Base-by-base conservation (phyloP, 2,329 filamentous ascomycete species). In the Penicillium rolfsii region DNA sequence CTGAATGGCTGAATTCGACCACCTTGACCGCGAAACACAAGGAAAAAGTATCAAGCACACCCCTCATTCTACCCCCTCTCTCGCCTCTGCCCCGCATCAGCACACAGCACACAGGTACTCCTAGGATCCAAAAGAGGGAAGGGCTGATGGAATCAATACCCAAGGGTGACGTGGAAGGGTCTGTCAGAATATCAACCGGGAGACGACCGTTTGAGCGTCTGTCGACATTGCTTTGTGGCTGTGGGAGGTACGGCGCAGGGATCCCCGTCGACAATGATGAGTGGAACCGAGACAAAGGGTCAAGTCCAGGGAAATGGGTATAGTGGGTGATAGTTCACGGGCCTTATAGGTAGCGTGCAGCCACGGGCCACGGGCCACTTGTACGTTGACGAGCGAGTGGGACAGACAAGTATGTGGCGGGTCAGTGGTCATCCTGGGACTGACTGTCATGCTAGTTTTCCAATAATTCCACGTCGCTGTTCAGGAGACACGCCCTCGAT, bases 121-220 rank as follows among this genome's bases (percentile, higher is more conserved):
- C 48, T 62, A 63, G 66, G 63, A 64, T 65, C 64, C 64, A 54
- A 59, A 50, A 1, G 35, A 12, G 22, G 26, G 55, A 67, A 60
- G 61, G 63, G 65, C 12, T 28, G 43, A 46, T 28, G 43, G 24
- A 24, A 67, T 56, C 67, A 58, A 64, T 58, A 59, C 59, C 52
- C 35, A n/a, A 19, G 58, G 63, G 68, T 75, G 73, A 75, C 72
- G 73, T 73, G 71, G 71, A 72, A 60, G 63, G 62, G 66, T 65
- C 64, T 66, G 67, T 72, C 67, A 67, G 59, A 63, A 72, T 70
- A 66, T 68, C 65, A 64, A 71, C 71, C 56, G 63, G 69, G 50
- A 48, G 61, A 63, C 66, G 46, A 43, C 43, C 65, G 64, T 67
- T 72, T 60, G 64, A 68, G 60, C 55, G 62, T 69, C 61, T 58